These are phyloP conservation scores for Nidularia sp. DNA, from an alignment of 768 basidiomycete species.

Conservation along the genomic window DNA sequence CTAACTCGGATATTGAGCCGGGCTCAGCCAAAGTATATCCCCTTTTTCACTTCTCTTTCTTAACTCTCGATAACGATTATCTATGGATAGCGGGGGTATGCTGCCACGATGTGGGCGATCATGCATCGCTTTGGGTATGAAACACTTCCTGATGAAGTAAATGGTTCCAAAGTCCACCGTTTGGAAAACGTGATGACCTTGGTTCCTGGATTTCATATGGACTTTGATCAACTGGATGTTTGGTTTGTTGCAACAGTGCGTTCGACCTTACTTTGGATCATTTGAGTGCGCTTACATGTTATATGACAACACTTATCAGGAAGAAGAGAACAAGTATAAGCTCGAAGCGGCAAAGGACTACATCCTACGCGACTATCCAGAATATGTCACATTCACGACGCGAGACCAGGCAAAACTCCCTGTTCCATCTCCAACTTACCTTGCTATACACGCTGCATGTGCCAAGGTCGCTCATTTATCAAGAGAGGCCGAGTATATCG, in stretches of 20 bases:
- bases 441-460: constrained; percentile 27
- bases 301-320: constrained; percentile 3
- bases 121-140: constrained; percentile 14
- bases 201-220: constrained; percentile 4
- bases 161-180: constrained; percentile 12
- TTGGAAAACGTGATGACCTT: constrained; percentile 18
- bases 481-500: constrained; percentile 23
- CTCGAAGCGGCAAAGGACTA: not conserved
- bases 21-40: constrained; percentile 9
- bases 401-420: constrained; percentile 11
- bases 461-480: constrained; percentile 26
- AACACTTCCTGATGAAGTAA: constrained; percentile 5
- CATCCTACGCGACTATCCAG: not conserved
- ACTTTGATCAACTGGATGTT: constrained; percentile 15
- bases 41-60: not conserved
- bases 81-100: constrained; percentile 10
- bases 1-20: constrained; percentile 6
- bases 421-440: constrained; percentile 17
- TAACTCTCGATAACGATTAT: not conserved
- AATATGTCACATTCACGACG: constrained; percentile 16
- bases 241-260: constrained; percentile 21
- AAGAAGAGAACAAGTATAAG: constrained; percentile 6
- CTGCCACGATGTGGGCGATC: constrained; percentile 10
- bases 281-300: not conserved
- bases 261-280: not conserved